These are phyloP conservation scores for Mucor mucedo DNA, from an alignment of 371 early-diverging fungal genomes.

Conservation along the genomic window DNA sequence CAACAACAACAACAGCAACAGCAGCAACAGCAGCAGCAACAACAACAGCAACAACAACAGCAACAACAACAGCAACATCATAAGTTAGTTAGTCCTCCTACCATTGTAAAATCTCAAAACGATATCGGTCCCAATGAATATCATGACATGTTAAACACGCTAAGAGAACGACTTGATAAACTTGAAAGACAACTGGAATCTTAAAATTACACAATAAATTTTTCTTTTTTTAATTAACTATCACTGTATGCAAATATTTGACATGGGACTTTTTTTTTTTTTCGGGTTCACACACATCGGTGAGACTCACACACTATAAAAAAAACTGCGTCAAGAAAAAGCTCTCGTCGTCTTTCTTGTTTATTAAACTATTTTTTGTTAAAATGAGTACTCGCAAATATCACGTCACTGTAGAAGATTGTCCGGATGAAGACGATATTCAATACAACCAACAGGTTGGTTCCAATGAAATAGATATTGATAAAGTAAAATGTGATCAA, in stretches of 20 bases:
- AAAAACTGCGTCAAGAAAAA: background rate
- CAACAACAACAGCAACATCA: background rate
- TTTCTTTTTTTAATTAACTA: background rate
- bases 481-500: background rate
- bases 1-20: no score
- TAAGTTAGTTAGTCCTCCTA: conserved; percentile 14
- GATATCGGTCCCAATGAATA: conserved; percentile 38
- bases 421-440: conserved; percentile 21
- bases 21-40: no score
- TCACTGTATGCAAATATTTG: no score
- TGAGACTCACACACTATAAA: background rate
- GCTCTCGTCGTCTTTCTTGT: conserved; percentile 13
- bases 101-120: conserved; percentile 39
- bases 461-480: conserved; percentile 5
- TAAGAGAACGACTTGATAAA: conserved; percentile 34
- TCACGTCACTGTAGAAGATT: conserved; percentile 29
- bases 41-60: no score
- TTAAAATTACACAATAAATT: conserved; percentile 2
- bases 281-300: no score
- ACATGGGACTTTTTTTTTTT: no score
- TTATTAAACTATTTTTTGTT: background rate
- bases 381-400: conserved; percentile 14
- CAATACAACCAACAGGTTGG: conserved; percentile 1
- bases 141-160: conserved; percentile 24
- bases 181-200: conserved; percentile 34